Evolutionary conservation across 345 rosid species (phyloP).

Genomic region (Mallotus nudiflorus): DNA sequence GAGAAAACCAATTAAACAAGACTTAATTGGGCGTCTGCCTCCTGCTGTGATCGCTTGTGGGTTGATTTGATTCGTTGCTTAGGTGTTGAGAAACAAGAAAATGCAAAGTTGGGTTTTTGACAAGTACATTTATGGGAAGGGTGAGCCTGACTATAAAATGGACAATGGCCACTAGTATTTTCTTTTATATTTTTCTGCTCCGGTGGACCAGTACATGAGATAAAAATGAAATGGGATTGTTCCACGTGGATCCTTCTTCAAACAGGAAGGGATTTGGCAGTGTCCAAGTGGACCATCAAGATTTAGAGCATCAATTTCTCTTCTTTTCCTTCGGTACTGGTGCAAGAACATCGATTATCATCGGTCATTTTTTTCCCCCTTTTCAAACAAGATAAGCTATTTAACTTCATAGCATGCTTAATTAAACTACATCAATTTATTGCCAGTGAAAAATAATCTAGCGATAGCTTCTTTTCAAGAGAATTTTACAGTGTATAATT

Average conservation of each 20-base stretch:
- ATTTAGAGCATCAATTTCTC: not conserved
- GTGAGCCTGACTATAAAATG: slow-evolving; percentile 1
- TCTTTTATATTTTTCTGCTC: not conserved
- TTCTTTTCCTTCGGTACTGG: not conserved
- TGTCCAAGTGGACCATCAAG: slow-evolving; percentile 20
- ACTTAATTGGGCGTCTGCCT: not conserved
- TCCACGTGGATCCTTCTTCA: slow-evolving; percentile 17
- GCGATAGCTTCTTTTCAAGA: too few species aligned
- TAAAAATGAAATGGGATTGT: not conserved
- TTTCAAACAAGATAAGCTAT: too few species aligned
- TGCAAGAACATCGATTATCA: too few species aligned
- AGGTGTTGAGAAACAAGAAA: not conserved
- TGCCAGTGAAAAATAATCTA: too few species aligned
- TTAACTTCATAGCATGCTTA: too few species aligned
- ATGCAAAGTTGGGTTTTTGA: not conserved
- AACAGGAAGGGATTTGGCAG: slow-evolving; percentile 9
- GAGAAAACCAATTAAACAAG: too few species aligned
- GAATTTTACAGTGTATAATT: too few species aligned
- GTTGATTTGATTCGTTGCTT: slow-evolving; percentile 8
- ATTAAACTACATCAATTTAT: too few species aligned
- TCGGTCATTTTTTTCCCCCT: too few species aligned
- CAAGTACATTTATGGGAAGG: not conserved
- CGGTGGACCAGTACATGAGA: not conserved
- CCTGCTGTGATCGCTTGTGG: not conserved
- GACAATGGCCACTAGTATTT: too few species aligned